Base-by-base conservation (phyloP, 1,139 yeast species). In the Taphrina confusa region DNA sequence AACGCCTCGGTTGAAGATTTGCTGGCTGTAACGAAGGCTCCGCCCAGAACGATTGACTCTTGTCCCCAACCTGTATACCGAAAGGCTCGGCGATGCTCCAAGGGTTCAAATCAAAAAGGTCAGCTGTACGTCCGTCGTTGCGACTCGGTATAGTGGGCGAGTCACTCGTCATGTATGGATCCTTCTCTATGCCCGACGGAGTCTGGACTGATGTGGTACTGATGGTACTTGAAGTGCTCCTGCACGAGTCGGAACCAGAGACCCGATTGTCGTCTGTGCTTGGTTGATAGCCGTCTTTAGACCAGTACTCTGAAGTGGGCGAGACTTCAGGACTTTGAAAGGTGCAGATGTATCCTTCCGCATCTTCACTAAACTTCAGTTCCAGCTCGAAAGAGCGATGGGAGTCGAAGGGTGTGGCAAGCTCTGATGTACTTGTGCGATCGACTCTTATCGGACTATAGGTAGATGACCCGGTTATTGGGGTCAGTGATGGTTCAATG, bases 381-480 rank as follows among this genome's bases (percentile, higher is more conserved):
- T 47, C 52, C 36, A 33, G 16, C 31, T 47, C 40, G 31, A 47
- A 47, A 8, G 52, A 47, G 8, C 20, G 22, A 22, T 25, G 28
- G 9, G 52, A 22, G 20, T 33, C 42, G 28, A 47, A 47, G 18
- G 52, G 52, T 12, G 50, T 28, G 9, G 42, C 5, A 11, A 2
- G 37, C 12, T 18, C 31, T 6, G 50, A 27, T 3, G 50, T 45
- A 5, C 4, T 28, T 27, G 25, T 23, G 12, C n/a, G 9, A 11
- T 30, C 47, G 1, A 25, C 8, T 9, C 9, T 18, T 6, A 25
- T 9, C 6, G 50, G 28, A 12, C 40, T 31, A 6, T 31, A 20
- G 11, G 42, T 47, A 3, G 52, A 33, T 9, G 52, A 47, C 9
- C 28, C 40, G 4, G 52, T 47, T 28, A 47, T 33, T 16, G 52